Evolutionary conservation across 2,329 filamentous ascomycete species (phyloP), one percentile per base, ranked within the genome.

Genomic region (Exserohilum turcica): DNA sequence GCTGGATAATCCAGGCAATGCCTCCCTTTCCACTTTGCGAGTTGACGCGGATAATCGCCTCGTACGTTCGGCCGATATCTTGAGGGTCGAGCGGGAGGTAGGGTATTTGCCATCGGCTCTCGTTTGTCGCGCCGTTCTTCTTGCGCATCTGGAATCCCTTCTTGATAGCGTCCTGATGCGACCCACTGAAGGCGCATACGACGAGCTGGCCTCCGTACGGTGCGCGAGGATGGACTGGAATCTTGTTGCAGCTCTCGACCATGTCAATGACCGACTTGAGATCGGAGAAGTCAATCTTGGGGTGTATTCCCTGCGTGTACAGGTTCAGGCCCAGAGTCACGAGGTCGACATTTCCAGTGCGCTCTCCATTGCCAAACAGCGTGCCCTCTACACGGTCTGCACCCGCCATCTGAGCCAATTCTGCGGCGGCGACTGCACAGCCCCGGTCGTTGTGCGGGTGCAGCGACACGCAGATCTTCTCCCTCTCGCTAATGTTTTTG

Each of bases 11-110:
- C 90, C 91, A 97, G 44, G 93, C 92, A 55, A 91, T 88, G 65
- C 94, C 94, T 57, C 93, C 93, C 79, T 99, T 97, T 61, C 93
- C 93, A 66, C 86, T 91, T 75, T 97, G 93, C 15, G 91, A 96
- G 81, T 97, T 99, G 83, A 97, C 93, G 55, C 93, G 90, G 72
- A 97, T 97, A 71, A 97, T 89, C 54, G 93, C 93, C 77, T 97
- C 92, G 83, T 97, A 97, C n/a, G 88, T 97, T 52, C 93, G 87
- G 44, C 93, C 93, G 60, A 97, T 96, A 70, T 97, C 93, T 69
- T 89, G 83, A 5, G 93, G 93, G 70, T 97, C 93, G 66, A 97
- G 84, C 10, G 93, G 93, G 43, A 97, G 87, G 72, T 97, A 97
- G 0, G 93, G 93, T 33, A 97, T 83, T 64, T 90, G 80, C 93